Evolutionary conservation across 1,284 basidiomycete species (phyloP), one percentile per base, ranked within the genome.

Genomic region (Cutaneotrichosporon spelunceum): DNA sequence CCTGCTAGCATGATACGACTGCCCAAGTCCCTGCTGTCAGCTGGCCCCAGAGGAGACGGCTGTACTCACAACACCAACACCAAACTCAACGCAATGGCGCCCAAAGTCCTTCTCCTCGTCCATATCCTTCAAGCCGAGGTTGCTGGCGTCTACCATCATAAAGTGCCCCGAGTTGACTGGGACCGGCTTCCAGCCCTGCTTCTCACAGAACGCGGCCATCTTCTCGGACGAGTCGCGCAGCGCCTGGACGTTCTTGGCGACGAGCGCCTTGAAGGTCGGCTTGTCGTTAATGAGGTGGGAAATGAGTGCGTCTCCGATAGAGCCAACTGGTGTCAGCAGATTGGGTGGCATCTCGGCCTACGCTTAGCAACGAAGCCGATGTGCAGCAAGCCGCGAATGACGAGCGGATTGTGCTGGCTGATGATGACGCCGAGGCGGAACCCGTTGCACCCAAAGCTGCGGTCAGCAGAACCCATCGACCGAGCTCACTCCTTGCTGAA

Each of bases 401-500:
- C 60, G 6, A 75, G 64, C 1, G 71, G 72, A 68, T 81, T 81
- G 57, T 76, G 66, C 61, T 78, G 79, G 24, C 77, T 76, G 48
- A 80, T 72, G 19, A 81, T 66, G 9, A 73, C 69, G 13, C 77
- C 81, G 39, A 79, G 62, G 5, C 79, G 72, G 48, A 79, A 70
- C 3, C 81, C 81, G 66, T 81, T 82, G 34, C 75, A 68, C 58
- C 80, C 80, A 62, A 81, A 82, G 66, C 73, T 75, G 56, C 4
- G 11, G 59, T 62, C 56, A 64, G 62, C 26, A n/a, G 19, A 19
- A 14, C 19, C 10, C n/a, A 16, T 1, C 45, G 19, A 16, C 24
- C 13, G 8, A 27, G 26, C 71, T 61, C 53, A 73, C 73, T 81
- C 80, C 63, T 81, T 81, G 64, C 71, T 73, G 66, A 80, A 78